Evolutionary conservation across 2,329 filamentous ascomycete species (phyloP), one percentile per base, ranked within the genome.

Genomic region (Bipolaris zeicola): DNA sequence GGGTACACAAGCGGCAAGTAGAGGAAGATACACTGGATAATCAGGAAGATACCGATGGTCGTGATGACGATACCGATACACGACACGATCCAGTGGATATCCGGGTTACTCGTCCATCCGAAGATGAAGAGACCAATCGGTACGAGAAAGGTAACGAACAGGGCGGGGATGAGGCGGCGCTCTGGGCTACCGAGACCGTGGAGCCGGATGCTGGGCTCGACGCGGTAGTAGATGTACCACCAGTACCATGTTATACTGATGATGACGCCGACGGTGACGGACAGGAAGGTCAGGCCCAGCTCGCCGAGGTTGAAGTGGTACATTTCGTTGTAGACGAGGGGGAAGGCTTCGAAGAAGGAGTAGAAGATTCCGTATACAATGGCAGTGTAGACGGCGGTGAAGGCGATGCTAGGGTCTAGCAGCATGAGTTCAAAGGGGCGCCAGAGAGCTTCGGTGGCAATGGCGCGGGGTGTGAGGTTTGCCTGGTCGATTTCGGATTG

Each of bases 371-470:
- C 88, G 75, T 91, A 91, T 22, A 94, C 82, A 2, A 95, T 88
- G 1, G 87, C 89, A 85, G 94, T 95, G 80, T 96, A 96, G 1
- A 96, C 66, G 1, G 88, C 87, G 61, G 96, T 89, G 68, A 95
- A 86, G 58, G 96, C 85, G 50, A 96, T 91, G 70, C 96, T 95
- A 24, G 91, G 86, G 76, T 96, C 92, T 57, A 85, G 78, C 69
- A 95, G 91, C 41, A 96, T 85, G 7, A 96, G 86, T 78, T 95
- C 89, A 77, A 96, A 90, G 1, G 92, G 92, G 89, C 88, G 18
- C 79, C 76, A 61, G 91, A 76, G 26, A 86, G 86, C 4, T 87
- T 86, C 56, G 14, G 74, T 58, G 61, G 82, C 79, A 49, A 81
- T 71, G n/a, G 78, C 73, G 5, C 68, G 68, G 10, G 74, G 62